Base-by-base conservation (phyloP, 306 rosid genomes). In the Biancaea sappan region DNA sequence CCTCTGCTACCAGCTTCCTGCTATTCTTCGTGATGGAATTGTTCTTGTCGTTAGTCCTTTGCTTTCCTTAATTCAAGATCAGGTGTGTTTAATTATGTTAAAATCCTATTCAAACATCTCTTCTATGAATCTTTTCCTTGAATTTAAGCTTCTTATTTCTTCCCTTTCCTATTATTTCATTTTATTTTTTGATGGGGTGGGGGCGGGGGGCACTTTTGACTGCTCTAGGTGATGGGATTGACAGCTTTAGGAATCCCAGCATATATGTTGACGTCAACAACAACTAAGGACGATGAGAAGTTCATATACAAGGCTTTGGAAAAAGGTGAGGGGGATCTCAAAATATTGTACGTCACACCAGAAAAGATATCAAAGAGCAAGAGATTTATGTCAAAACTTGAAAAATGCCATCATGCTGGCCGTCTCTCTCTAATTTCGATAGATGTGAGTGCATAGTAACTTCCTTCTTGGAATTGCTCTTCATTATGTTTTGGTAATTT, bases 351-450 rank as follows among this genome's bases (percentile, higher is more conserved):
- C 60, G 98, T 94, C 65, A 94, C 96, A 13, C 98, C 98, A 61
- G 98, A 94, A 84, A 94, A 94, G 86, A 89, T 94, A 82, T 94
- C 98, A 64, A 94, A 94, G 88, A 94, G 98, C 90, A 94, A 94
- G 87, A 94, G 97, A 76, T 94, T 94, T 80, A 89, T 91, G 98
- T 94, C 98, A 84, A 94, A 94, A 82, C 97, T 91, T 78, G 98
- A 94, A 75, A 94, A 94, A 80, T 94, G 98, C 71, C 91, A 91
- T 81, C 87, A 86, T 48, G 91, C 94, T 21, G 92, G 90, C 71
- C 94, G 96, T 75, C 91, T 94, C 67, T 86, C 94, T 37, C 86
- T 94, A 54, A 86, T 94, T 83, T 85, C 98, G 44, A 80, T 94
- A 77, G 98, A 94, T 73, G 98, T 91, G 84, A 89, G 97, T 84